Evolutionary conservation across 768 basidiomycete species (phyloP), one percentile per base, ranked within the genome.

Genomic region (Chlorophyllum brunneum): DNA sequence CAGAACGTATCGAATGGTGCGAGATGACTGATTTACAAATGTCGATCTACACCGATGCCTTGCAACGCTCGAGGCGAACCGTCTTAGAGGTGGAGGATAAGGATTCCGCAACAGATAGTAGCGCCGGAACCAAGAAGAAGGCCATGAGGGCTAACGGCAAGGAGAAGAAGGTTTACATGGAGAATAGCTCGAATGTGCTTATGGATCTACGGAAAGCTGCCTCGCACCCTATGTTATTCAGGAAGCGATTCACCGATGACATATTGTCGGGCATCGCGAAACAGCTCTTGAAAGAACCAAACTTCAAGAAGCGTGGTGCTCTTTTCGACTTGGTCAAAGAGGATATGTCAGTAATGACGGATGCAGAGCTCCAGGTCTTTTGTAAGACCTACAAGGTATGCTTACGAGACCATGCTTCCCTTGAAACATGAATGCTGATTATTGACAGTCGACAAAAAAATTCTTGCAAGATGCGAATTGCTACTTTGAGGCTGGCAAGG

Each of bases 121-220:
- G 57, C 62, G 13, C 52, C 56, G 6, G 68, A 67, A 40, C 60
- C 63, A 48, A 56, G 29, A 47, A 67, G 58, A 60, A 67, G 54
- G 48, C 59, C 5, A 71, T 74, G 62, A 83, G 81, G 64, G 80
- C 81, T 13, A 75, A 66, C 44, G 63, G 67, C 20, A 71, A 79
- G 57, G 61, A 88, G 66, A 82, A 82, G 56, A 88, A 86, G 67
- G 60, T 74, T 55, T 88, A 90, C 56, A 65, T 81, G 15, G 88
- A 90, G 69, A 92, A 91, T 60, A 88, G 88, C 56, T 81, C 89
- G 2, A 95, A 99, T 65, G 93, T 99, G 48, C 76, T 99, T 30
- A 98, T 98, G 92, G 95, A 97, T 62, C 77, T 99, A 13, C 83
- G 97, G 27, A 99, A 99, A 68, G 97, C 97, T 2, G 88, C 95